Conservation (phyloP, 1,284 basidiomycete genomes). For the Rhodotorula glutinis region DNA sequence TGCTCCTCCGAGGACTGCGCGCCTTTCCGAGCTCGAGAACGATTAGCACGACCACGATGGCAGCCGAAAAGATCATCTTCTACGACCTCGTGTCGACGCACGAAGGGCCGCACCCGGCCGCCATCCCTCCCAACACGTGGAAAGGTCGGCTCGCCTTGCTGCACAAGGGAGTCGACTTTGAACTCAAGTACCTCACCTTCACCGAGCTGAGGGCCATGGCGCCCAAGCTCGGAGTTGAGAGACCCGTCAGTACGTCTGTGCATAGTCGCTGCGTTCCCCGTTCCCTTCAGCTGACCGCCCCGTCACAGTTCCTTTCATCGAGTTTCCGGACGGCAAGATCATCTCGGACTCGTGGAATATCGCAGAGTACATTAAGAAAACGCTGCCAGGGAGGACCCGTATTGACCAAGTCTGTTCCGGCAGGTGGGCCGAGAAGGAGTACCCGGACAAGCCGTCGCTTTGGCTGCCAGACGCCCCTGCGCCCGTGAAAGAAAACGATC, state of each 20-base stretch:
- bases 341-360: constrained; percentile 26
- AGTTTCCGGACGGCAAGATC: constrained; percentile 11
- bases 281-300: not conserved
- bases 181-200: constrained; percentile 22
- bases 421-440: constrained; percentile 27
- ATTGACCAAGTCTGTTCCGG: too few species aligned
- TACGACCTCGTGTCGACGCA: constrained; percentile 29
- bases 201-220: constrained; percentile 13
- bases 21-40: not conserved
- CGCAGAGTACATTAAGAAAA: constrained; percentile 12
- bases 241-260: constrained; percentile 5
- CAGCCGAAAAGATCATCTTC: constrained; percentile 25
- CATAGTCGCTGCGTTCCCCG: too few species aligned
- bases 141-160: constrained; percentile 20
- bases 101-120: constrained; percentile 9
- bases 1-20: not conserved
- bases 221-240: constrained; percentile 13
- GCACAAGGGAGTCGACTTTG: constrained; percentile 27
- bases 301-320: constrained; percentile 19
- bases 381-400: too few species aligned
- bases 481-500: not conserved
- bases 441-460: constrained; percentile 22
- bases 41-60: constrained; percentile 28
- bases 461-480: constrained; percentile 14
- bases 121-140: constrained; percentile 21